Base-by-base conservation (phyloP, 805 yeast species). In the Candida gorgasii region DNA sequence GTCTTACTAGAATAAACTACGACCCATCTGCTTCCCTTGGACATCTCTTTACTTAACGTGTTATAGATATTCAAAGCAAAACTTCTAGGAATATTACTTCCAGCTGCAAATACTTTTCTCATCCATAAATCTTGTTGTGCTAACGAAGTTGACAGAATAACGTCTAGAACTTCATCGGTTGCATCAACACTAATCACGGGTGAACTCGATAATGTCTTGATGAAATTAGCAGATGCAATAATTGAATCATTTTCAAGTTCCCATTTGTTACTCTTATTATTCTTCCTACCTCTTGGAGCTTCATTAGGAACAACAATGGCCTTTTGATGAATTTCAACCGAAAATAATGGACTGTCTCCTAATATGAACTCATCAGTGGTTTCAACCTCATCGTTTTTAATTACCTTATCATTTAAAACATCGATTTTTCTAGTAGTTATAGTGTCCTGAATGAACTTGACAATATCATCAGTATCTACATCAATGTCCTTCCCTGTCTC, bases 131-230 rank as follows among this genome's bases (percentile, higher is more conserved):
- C 95, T 38, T 80, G 82, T 48, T 80, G 89, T 20, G 73, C 71
- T n/a, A 88, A 62, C 0, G 95, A 84, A 0, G 90, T 84, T 2
- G 84, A 76, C 11, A 86, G 74, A 29, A 92, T 86, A 76, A 89
- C 86, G 39, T 89, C 92, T 47, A 93, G 61, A 2, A 88, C 86
- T 47, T 89, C 97, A 52, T 88, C 96, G 47, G 84, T 75, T 3
- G 79, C 80, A 57, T 92, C 98, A 24, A 92, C 79, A 0, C 85
- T 78, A 36, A 89, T 72, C 0, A 92, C 77, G 0, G 97, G 92
- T 0, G 93, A 83, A 16, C 67, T 63, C 0, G 82, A 70, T 29
- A 92, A 59, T 8, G 69, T 73, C 38, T 74, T 72, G 30, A 89
- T 57, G 36, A 84, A 67, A 3, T 65, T 57, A 1, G 75, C 73